Conservation (phyloP, 805 yeast species). For the Lachancea nothofagi region DNA sequence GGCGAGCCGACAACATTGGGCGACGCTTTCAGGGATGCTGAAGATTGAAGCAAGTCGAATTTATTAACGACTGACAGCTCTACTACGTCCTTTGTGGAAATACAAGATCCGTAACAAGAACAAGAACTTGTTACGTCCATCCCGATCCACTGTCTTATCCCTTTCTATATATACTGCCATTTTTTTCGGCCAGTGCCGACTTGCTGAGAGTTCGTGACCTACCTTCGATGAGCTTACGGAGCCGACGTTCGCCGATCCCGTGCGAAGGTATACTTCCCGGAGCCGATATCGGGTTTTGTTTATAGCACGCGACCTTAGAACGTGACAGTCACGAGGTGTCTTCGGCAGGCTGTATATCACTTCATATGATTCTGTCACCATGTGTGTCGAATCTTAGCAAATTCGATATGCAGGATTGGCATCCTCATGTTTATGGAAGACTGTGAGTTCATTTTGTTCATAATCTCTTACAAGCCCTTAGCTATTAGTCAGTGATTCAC, state of each 20-base stretch:
- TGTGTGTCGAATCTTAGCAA: no score
- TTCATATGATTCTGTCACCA: background rate
- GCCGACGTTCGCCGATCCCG: constrained; percentile 3
- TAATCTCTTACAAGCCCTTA: no score
- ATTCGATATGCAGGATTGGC: background rate
- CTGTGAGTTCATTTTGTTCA: no score
- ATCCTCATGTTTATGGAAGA: no score
- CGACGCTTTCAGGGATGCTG: constrained; percentile 1
- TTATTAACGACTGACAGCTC: background rate
- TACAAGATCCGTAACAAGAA: background rate
- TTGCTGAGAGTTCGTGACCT: background rate
- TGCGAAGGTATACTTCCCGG: background rate
- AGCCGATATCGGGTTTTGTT: constrained; percentile 3
- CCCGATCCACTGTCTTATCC: background rate
- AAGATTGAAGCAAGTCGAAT: background rate
- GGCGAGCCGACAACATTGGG: constrained; percentile 33
- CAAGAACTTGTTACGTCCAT: background rate
- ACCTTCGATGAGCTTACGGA: constrained; percentile 1
- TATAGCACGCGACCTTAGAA: background rate
- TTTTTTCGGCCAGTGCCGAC: background rate
- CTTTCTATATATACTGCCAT: constrained; percentile 7
- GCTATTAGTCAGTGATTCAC: no score
- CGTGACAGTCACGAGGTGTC: background rate
- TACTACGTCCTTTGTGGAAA: background rate
- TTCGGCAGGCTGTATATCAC: no score